A percentile compares a stretch with the other conserved stretches of the same genome.
These are phyloP conservation scores for Neurospora terricola DNA, from an alignment of 495 filamentous ascomycete species.

Conservation along the genomic window DNA sequence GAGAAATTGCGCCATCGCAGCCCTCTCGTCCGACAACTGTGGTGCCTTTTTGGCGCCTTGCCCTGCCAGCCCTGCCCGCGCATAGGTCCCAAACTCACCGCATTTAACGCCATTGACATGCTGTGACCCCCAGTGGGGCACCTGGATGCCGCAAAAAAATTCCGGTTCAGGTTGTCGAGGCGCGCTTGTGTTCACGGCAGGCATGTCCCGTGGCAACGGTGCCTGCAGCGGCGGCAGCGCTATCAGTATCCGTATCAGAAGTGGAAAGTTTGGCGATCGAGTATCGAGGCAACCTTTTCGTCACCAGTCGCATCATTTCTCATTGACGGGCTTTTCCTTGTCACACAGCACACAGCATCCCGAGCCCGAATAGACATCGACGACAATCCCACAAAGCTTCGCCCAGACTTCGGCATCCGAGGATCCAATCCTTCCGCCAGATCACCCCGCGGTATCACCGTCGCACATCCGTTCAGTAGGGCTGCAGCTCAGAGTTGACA, in stretches of 20 bases:
- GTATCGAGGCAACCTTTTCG: neutral
- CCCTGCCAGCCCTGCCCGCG: neutral
- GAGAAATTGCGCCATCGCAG: conserved; percentile 25
- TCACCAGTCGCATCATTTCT: neutral
- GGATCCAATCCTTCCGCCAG: neutral
- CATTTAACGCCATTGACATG: conserved; percentile 9
- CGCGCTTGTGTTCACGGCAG: neutral
- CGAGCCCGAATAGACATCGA: neutral
- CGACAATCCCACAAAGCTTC: neutral
- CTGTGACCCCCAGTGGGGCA: conserved; percentile 16
- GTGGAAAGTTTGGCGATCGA: neutral
- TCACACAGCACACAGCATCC: neutral
- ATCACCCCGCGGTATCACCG: neutral
- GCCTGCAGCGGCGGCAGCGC: neutral
- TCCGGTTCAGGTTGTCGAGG: no score
- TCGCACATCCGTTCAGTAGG: neutral
- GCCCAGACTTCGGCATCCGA: neutral
- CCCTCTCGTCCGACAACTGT: conserved; percentile 1
- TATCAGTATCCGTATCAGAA: neutral
- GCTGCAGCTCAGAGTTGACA: neutral
- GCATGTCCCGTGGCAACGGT: neutral
- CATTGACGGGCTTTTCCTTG: neutral
- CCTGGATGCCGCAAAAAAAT: conserved; percentile 1
- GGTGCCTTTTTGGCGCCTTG: neutral
- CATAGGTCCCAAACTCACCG: conserved; percentile 10